Evolutionary conservation across 2,329 filamentous ascomycete species (phyloP).

Genomic region (Hymenoscyphus scutula): DNA sequence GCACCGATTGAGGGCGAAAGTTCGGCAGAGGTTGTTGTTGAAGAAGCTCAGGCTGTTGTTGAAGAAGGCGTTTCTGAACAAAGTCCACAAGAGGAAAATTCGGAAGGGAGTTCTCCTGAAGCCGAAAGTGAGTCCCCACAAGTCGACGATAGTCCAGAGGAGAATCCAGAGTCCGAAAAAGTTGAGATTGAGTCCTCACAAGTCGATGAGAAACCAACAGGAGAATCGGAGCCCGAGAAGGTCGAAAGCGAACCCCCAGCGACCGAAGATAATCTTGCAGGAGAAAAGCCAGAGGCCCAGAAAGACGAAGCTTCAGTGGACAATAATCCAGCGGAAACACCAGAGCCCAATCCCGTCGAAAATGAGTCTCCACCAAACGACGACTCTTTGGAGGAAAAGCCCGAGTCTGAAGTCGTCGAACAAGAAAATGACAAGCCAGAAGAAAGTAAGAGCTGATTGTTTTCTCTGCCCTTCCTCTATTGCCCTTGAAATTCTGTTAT

Average conservation of each 20-base stretch:
- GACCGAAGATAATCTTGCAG: background rate
- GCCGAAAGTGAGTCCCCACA: background rate
- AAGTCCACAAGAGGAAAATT: background rate
- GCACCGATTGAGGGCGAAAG: slow-evolving; percentile 6
- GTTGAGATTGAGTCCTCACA: background rate
- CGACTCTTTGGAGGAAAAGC: background rate
- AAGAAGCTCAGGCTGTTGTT: background rate
- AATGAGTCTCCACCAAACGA: background rate
- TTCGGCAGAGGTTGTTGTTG: background rate
- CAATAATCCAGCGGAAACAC: background rate
- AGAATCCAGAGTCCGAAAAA: background rate
- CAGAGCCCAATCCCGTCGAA: background rate
- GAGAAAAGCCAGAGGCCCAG: background rate
- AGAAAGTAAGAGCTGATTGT: background rate
- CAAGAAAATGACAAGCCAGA: background rate
- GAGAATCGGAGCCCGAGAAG: background rate
- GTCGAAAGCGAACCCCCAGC: background rate
- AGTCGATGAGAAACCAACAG: too few relatives aligned
- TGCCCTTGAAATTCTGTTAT: too few relatives aligned
- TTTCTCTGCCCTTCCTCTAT: too few relatives aligned
- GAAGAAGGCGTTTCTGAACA: background rate
- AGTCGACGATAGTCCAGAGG: background rate
- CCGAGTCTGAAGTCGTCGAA: too few relatives aligned
- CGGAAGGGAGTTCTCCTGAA: background rate
- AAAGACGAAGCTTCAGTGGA: background rate